Percentiles rank a stretch among this genome's conserved stretches.
Conservation (phyloP, 1,139 yeast genomes). For the Debaryomycetaceae sp. region DNA sequence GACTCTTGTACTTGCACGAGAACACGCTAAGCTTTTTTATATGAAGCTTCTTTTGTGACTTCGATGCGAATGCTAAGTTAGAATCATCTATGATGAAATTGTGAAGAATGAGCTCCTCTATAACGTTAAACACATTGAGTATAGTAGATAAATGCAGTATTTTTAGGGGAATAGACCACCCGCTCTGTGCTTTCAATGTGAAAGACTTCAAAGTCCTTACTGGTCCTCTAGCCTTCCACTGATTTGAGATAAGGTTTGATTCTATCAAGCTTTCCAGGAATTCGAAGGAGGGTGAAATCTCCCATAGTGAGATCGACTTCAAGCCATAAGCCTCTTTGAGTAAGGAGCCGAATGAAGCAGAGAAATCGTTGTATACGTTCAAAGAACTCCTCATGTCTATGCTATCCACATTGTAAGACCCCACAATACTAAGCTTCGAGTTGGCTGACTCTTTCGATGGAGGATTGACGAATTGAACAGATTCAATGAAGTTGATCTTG, state of each 20-base stretch:
- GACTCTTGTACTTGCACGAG: conserved; percentile 23
- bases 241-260: neutral
- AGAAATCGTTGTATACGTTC: conserved; percentile 25
- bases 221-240: conserved; percentile 14
- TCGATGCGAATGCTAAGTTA: conserved; percentile 1
- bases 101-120: conserved; percentile 40
- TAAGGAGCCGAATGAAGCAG: conserved; percentile 19
- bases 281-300: conserved; percentile 51
- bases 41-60: conserved; percentile 7
- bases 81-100: conserved; percentile 47
- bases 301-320: conserved; percentile 26
- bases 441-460: conserved; percentile 24
- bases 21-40: conserved; percentile 19
- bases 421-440: conserved; percentile 33
- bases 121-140: conserved; percentile 40
- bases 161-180: conserved; percentile 49
- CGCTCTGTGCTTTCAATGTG: conserved; percentile 39
- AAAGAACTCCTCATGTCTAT: conserved; percentile 13
- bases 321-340: conserved; percentile 33
- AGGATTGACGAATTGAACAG: conserved; percentile 31
- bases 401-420: conserved; percentile 33
- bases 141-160: conserved; percentile 25
- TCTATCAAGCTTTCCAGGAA: conserved; percentile 29
- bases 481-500: conserved; percentile 27
- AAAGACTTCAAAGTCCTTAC: conserved; percentile 21